Evolutionary conservation across 768 basidiomycete species (phyloP).

Genomic region (Postia placenta): DNA sequence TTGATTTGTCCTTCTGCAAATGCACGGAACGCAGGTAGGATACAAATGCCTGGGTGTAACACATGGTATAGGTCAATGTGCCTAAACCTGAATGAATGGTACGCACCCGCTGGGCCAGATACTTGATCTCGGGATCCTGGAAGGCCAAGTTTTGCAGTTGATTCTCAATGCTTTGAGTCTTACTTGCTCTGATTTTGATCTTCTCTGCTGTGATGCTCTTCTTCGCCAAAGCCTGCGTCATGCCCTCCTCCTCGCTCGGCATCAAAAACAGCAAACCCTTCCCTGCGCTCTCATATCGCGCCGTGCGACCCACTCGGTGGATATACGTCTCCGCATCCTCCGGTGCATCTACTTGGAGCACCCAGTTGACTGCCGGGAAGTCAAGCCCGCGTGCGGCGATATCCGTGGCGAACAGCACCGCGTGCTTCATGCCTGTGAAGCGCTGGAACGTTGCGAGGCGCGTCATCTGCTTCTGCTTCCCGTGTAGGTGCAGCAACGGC

Average conservation of each 20-base stretch:
- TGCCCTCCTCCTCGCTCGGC: slow-evolving; percentile 92
- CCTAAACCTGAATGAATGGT: background rate
- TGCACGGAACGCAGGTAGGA: slow-evolving; percentile 92
- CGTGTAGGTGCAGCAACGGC: slow-evolving; percentile 89
- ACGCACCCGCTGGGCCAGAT: slow-evolving; percentile 86
- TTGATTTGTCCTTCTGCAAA: slow-evolving; percentile 88
- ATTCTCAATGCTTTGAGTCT: slow-evolving; percentile 77
- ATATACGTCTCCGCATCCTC: slow-evolving; percentile 98
- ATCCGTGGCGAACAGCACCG: slow-evolving; percentile 91
- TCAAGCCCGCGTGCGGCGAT: slow-evolving; percentile 94
- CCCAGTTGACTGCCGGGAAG: slow-evolving; percentile 97
- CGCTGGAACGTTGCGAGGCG: slow-evolving; percentile 77
- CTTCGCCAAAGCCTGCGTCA: slow-evolving; percentile 62
- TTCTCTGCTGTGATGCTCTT: slow-evolving; percentile 69
- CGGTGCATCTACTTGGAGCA: slow-evolving; percentile 90
- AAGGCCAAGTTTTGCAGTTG: slow-evolving; percentile 91
- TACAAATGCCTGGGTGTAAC: slow-evolving; percentile 72
- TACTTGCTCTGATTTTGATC: slow-evolving; percentile 86
- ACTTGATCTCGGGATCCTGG: slow-evolving; percentile 95
- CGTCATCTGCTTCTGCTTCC: slow-evolving; percentile 94
- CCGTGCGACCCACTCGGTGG: slow-evolving; percentile 93
- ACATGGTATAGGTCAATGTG: background rate
- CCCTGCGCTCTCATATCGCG: slow-evolving; percentile 87
- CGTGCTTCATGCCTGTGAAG: slow-evolving; percentile 77
- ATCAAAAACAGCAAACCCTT: slow-evolving; percentile 76